Evolutionary conservation across 169 alveolate genomes (phyloP).

Genomic region (Cryptosporidium xiaoi): DNA sequence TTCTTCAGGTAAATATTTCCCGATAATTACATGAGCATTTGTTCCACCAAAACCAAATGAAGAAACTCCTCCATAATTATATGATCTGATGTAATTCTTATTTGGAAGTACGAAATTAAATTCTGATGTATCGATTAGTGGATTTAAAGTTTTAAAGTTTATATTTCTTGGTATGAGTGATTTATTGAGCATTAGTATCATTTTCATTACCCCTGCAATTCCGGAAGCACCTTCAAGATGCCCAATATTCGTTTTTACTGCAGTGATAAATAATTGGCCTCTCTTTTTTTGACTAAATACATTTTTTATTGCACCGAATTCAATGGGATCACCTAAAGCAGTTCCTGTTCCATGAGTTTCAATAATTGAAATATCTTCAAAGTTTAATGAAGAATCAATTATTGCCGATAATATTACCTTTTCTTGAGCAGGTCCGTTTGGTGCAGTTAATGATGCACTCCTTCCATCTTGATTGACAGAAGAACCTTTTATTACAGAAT

Average conservation of each 20-base stretch:
- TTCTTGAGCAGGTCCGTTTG: conserved; percentile 73
- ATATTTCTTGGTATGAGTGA: conserved; percentile 44
- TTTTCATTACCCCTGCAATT: conserved; percentile 54
- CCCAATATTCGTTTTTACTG: conserved; percentile 79
- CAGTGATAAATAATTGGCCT: conserved; percentile 74
- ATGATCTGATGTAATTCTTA: not conserved
- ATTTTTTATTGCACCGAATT: conserved; percentile 63
- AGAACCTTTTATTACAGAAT: conserved; percentile 41
- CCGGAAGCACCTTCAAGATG: conserved; percentile 80
- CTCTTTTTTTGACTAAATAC: conserved; percentile 24
- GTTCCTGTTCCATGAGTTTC: conserved; percentile 74
- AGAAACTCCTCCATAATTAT: conserved; percentile 52
- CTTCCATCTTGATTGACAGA: conserved; percentile 74
- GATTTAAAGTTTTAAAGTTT: conserved; percentile 46
- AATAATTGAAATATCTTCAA: conserved; percentile 46
- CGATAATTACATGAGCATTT: conserved; percentile 52
- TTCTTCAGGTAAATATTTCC: not conserved
- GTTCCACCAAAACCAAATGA: conserved; percentile 74
- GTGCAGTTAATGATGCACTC: conserved; percentile 74
- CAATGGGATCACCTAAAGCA: conserved; percentile 65
- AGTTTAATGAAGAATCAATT: conserved; percentile 2
- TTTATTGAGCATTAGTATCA: conserved; percentile 30
- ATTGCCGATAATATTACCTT: conserved; percentile 51
- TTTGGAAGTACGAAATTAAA: conserved; percentile 77
- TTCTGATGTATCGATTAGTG: conserved; percentile 75